phyloP scores from a whole-genome alignment of 352 stramenopile genomes.

The Globisporangium emineosum region DNA sequence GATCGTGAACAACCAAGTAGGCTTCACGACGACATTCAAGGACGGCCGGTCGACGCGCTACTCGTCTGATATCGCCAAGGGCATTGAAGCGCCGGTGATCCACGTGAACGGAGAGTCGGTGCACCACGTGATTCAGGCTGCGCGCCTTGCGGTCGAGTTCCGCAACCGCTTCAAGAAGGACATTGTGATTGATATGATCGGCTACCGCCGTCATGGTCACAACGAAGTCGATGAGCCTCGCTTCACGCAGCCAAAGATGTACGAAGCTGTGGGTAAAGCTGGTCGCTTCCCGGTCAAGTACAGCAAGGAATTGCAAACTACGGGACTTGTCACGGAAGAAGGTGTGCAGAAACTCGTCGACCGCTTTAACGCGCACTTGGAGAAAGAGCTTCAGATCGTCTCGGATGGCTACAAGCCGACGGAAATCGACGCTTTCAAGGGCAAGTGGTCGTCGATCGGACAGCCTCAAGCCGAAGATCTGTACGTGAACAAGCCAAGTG shows the following conservation, averaged over 20 bases:
- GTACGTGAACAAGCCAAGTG: conserved; percentile 50
- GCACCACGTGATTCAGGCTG: conserved; percentile 69
- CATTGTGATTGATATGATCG: conserved; percentile 83
- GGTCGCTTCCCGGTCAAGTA: conserved; percentile 72
- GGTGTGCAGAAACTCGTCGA: conserved; percentile 61
- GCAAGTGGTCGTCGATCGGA: conserved; percentile 57
- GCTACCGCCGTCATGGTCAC: conserved; percentile 85
- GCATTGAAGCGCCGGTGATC: conserved; percentile 76
- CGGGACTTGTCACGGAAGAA: conserved; percentile 49
- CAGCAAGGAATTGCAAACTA: conserved; percentile 54
- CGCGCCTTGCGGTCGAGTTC: conserved; percentile 72
- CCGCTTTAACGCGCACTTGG: conserved; percentile 57
- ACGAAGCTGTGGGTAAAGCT: conserved; percentile 61
- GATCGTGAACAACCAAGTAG: conserved; percentile 90
- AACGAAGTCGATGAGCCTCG: conserved; percentile 89
- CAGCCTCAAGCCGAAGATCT: conserved; percentile 49
- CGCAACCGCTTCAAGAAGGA: conserved; percentile 85
- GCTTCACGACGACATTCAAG: conserved; percentile 84
- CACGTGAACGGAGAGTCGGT: conserved; percentile 89
- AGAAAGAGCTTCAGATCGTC: conserved; percentile 55
- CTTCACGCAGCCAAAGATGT: conserved; percentile 90
- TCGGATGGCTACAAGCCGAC: conserved; percentile 60
- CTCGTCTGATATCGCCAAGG: conserved; percentile 82
- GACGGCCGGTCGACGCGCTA: conserved; percentile 83
- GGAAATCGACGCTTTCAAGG: conserved; percentile 70